phyloP scores from a whole-genome alignment of 805 yeast species.

The Wickerhamiella occidentalis region DNA sequence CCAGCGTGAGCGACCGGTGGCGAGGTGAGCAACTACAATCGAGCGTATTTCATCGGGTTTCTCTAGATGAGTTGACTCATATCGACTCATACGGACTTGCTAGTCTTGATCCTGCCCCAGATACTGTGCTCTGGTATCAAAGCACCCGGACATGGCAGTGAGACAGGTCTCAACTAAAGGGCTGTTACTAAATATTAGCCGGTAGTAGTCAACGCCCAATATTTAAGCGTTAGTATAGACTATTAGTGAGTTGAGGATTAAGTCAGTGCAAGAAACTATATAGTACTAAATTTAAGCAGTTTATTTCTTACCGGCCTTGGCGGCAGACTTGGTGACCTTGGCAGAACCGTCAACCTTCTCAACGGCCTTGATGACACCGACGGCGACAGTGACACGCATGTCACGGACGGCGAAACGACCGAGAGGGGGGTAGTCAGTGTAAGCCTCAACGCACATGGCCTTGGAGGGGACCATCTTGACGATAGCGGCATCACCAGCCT shows the following conservation, averaged over 20 bases:
- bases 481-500: constrained; percentile 93
- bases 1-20: no score
- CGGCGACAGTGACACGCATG: constrained; percentile 99
- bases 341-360: constrained; percentile 68
- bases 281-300: constrained; percentile 13
- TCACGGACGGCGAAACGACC: constrained; percentile 99
- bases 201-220: no score
- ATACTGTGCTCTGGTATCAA: no score
- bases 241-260: neutral
- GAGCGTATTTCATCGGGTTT: no score
- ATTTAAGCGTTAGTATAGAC: no score
- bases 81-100: no score
- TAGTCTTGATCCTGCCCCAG: no score
- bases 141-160: no score
- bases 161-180: no score
- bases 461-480: constrained; percentile 80
- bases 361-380: constrained; percentile 96
- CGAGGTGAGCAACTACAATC: no score
- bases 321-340: constrained; percentile 94
- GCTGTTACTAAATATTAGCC: no score
- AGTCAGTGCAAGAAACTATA: constrained; percentile 5
- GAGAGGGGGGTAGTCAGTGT: constrained; percentile 89
- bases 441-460: constrained; percentile 92
- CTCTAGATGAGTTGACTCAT: no score
- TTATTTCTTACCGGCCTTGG: constrained; percentile 68